Conservation (phyloP, 2,329 filamentous ascomycete species). For the Verticillium longisporum region DNA sequence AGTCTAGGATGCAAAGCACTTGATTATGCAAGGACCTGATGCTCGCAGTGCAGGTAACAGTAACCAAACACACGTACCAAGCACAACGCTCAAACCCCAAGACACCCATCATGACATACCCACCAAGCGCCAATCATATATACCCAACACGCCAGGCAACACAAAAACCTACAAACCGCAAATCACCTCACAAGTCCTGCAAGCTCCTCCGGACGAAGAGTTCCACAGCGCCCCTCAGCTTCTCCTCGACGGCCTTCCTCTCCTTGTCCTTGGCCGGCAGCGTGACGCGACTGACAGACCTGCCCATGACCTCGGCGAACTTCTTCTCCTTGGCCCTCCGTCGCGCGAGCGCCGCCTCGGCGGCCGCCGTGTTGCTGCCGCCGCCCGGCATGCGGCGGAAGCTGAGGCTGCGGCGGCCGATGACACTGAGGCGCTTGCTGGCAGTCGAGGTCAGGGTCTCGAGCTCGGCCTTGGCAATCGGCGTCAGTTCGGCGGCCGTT, state of each 20-base stretch:
- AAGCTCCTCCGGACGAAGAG: conserved; percentile 44
- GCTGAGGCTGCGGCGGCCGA: conserved; percentile 38
- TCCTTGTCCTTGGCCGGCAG: conserved; percentile 40
- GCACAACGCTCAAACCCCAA: not conserved
- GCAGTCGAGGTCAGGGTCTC: conserved; percentile 21
- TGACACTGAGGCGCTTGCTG: conserved; percentile 10
- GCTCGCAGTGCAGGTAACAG: no score
- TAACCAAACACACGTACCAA: not conserved
- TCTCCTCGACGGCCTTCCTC: conserved; percentile 52
- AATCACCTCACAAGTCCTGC: conserved; percentile 1
- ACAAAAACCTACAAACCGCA: no score
- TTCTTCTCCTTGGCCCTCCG: conserved; percentile 52
- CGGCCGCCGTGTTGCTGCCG: conserved; percentile 1
- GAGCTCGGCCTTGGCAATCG: conserved; percentile 27
- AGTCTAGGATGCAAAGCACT: no score
- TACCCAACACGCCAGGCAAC: not conserved
- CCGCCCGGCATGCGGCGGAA: conserved; percentile 25
- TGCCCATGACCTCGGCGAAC: conserved; percentile 60
- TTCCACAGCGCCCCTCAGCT: conserved; percentile 61
- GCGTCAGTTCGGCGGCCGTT: conserved; percentile 41
- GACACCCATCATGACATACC: not conserved
- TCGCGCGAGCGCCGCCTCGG: conserved; percentile 30
- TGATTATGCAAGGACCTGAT: no score
- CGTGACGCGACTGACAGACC: conserved; percentile 51
- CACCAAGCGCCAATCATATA: no score